A percentile compares a stretch with the other conserved stretches of the same genome.
Conservation (phyloP, 2,329 filamentous ascomycete genomes). For the Leptographium flavum region DNA sequence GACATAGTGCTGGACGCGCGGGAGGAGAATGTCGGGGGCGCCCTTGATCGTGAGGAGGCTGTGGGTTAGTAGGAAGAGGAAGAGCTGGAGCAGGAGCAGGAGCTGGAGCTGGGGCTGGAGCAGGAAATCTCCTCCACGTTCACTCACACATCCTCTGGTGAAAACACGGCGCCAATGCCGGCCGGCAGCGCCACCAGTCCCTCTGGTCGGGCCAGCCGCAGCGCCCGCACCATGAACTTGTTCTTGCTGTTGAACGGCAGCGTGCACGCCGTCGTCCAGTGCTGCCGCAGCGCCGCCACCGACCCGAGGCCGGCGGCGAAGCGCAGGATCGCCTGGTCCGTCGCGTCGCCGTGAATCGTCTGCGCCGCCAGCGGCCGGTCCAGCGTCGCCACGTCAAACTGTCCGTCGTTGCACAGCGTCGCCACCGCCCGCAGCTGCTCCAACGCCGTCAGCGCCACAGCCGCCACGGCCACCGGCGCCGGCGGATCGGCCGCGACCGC, state of each 20-base stretch:
- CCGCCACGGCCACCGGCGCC: no score
- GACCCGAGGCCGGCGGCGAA: constrained; percentile 52
- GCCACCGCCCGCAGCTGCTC: constrained; percentile 46
- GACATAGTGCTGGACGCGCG: constrained; percentile 44
- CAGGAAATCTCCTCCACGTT: background rate
- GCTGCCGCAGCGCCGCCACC: constrained; percentile 42
- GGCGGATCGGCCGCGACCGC: constrained; percentile 16
- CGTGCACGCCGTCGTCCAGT: constrained; percentile 53
- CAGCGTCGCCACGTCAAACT: constrained; percentile 54
- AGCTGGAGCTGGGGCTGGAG: no score
- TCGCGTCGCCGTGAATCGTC: constrained; percentile 60
- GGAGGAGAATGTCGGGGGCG: constrained; percentile 59
- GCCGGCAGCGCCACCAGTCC: constrained; percentile 25
- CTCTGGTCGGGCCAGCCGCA: constrained; percentile 28
- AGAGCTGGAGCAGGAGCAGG: constrained; percentile 14
- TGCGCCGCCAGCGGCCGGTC: constrained; percentile 44
- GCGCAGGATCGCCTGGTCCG: constrained; percentile 59
- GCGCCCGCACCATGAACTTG: constrained; percentile 62
- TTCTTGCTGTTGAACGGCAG: constrained; percentile 72
- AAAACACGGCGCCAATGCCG: constrained; percentile 20
- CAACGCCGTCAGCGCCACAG: constrained; percentile 20
- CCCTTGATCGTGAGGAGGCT: constrained; percentile 60
- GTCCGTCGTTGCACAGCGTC: constrained; percentile 60
- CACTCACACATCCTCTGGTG: constrained; percentile 22
- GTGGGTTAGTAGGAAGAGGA: background rate